Evolutionary conservation across 2,329 filamentous ascomycete species (phyloP), one percentile per base, ranked within the genome.

Genomic region (Ophiobolus disseminans): DNA sequence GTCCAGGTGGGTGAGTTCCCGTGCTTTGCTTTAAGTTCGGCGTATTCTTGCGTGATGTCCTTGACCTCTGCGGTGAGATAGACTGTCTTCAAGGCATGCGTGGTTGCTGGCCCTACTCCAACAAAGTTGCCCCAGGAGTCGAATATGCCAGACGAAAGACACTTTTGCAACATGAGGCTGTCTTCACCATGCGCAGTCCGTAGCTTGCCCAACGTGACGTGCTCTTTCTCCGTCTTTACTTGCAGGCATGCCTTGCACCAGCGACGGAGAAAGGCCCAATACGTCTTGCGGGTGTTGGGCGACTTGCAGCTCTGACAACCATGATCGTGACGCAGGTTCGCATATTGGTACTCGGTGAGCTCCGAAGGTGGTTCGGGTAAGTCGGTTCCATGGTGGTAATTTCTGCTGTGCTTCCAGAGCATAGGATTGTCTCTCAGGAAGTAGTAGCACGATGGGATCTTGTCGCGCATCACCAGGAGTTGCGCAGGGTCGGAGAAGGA

Each of bases 221-320:
- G 60, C 47, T 72, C 62, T 44, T 63, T 63, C 28, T 69, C 40
- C 5, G 64, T 68, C 41, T 73, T 73, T 8, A 55, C 52, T 13
- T 64, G 62, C 39, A 75, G 59, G 49, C 74, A 76, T 7, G 55
- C 53, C 40, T 72, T 70, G 55, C 74, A 76, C 72, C 72, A 75
- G n/a, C 74, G 69, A 9, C 72, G 68, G 17, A 72, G 65, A 40
- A 75, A 75, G 2, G 71, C 71, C 74, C 74, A 76, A 48, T 75
- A 76, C 4, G 73, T 73, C 55, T 75, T 76, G 53, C 74, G 65
- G 5, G 72, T 72, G 25, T 62, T 65, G 4, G 57, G 59, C 10
- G 71, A 61, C 11, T 59, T 55, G 53, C 73, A 75, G 22, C 62
- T 67, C 65, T 73, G 73, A 56, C 74, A 76, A 20, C 72, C 73